phyloP scores from a whole-genome alignment of 495 filamentous ascomycete species.

The Penicillium pancosmium region DNA sequence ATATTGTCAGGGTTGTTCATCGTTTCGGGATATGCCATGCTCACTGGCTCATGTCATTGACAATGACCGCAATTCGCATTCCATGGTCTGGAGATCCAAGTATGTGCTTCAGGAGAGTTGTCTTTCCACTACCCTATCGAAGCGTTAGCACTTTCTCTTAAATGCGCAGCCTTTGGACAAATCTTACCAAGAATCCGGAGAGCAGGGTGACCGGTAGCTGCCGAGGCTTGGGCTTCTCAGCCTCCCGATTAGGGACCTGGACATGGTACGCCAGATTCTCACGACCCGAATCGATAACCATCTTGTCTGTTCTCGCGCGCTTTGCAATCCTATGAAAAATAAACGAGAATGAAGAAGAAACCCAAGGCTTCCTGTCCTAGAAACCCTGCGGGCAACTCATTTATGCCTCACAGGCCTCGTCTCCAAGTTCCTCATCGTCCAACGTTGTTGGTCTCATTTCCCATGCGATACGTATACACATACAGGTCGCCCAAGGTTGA shows the following conservation, averaged over 20 bases:
- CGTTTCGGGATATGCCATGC: conserved; percentile 5
- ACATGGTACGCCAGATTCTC: conserved; percentile 27
- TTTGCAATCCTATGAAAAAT: not conserved
- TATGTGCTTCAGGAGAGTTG: conserved; percentile 59
- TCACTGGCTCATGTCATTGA: conserved; percentile 59
- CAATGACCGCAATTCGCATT: conserved; percentile 56
- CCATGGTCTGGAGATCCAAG: conserved; percentile 56
- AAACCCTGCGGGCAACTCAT: conserved; percentile 22
- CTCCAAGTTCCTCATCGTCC: conserved; percentile 34
- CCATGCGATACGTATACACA: conserved; percentile 9
- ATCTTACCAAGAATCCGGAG: conserved; percentile 48
- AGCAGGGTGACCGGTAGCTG: conserved; percentile 50
- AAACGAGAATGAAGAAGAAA: not conserved
- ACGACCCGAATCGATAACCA: conserved; percentile 39
- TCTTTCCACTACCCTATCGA: conserved; percentile 56
- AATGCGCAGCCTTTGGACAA: not conserved
- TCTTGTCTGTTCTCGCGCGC: conserved; percentile 9
- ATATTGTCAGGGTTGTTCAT: not conserved
- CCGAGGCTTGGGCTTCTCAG: conserved; percentile 12
- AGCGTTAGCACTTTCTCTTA: not conserved
- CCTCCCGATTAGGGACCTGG: conserved; percentile 7
- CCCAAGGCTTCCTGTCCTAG: not conserved
- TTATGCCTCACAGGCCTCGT: conserved; percentile 18
- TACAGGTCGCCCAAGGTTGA: conserved; percentile 18
- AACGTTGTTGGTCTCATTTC: conserved; percentile 5